Conservation (phyloP, 2,329 filamentous ascomycete species). For the Fusarium pseudocircinatum region DNA sequence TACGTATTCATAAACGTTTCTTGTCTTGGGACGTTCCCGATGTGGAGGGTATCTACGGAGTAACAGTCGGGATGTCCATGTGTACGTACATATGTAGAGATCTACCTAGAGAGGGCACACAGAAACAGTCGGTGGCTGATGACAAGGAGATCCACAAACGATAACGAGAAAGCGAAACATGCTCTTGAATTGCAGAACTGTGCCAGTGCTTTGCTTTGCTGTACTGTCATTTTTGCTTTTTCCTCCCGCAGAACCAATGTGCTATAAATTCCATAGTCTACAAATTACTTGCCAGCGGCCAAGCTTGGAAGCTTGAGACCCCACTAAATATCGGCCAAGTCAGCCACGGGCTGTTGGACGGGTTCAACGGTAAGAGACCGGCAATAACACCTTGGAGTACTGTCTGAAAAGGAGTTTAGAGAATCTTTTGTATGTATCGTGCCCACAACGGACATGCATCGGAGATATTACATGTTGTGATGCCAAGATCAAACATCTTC, state of each 20-base stretch:
- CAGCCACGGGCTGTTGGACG: neutral
- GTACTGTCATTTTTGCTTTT: neutral
- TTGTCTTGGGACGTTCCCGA: neutral
- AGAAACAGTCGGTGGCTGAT: constrained; percentile 18
- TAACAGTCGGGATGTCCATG: neutral
- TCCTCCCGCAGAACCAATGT: neutral
- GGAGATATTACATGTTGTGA: constrained; percentile 4
- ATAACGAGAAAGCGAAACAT: neutral
- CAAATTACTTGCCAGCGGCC: constrained; percentile 3
- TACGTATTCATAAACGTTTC: neutral
- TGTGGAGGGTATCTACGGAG: neutral
- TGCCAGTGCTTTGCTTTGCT: neutral
- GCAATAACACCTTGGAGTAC: neutral
- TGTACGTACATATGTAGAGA: neutral
- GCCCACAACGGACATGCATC: constrained; percentile 17
- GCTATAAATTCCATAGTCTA: neutral
- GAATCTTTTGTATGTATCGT: neutral
- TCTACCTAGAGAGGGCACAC: neutral
- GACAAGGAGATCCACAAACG: neutral
- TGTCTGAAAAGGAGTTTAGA: neutral
- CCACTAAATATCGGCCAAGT: constrained; percentile 1
- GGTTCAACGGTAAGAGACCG: neutral
- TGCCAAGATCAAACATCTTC: constrained; percentile 6
- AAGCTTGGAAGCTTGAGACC: neutral
- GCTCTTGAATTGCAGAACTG: neutral